Conservation (phyloP, 805 yeast species). For the Candida manassasensis region DNA sequence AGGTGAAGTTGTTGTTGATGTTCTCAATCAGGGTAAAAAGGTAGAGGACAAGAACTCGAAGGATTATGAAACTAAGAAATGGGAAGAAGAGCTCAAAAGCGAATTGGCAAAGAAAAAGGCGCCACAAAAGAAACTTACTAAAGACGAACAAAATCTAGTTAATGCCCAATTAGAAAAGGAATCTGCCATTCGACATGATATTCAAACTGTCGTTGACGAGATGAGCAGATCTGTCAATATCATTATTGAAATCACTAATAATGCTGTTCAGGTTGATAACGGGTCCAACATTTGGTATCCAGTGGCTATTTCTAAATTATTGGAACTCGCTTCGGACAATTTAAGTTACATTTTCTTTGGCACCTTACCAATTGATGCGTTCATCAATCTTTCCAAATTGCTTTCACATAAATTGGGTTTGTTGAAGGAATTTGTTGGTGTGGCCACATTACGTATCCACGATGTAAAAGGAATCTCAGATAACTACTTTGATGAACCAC, state of each 20-base stretch:
- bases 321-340: constrained; percentile 39
- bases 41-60: constrained; percentile 66
- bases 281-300: constrained; percentile 72
- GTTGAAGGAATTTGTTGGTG: constrained; percentile 54
- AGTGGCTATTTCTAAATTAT: constrained; percentile 48
- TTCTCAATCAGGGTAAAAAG: constrained; percentile 41
- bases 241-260: constrained; percentile 48
- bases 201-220: constrained; percentile 33
- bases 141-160: constrained; percentile 67
- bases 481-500: constrained; percentile 45
- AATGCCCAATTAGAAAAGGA: constrained; percentile 64
- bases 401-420: constrained; percentile 49
- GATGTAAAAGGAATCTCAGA: constrained; percentile 43
- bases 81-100: constrained; percentile 83
- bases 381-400: constrained; percentile 50
- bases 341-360: constrained; percentile 36
- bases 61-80: constrained; percentile 78
- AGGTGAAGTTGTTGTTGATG: constrained; percentile 65
- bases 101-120: constrained; percentile 56
- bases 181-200: constrained; percentile 44
- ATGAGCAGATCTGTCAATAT: constrained; percentile 50
- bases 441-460: constrained; percentile 61
- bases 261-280: constrained; percentile 53
- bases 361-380: constrained; percentile 42
- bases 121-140: constrained; percentile 55